These are phyloP conservation scores for Sporisorium scitamineum DNA, from an alignment of 1,284 basidiomycete genomes.

Conservation along the genomic window DNA sequence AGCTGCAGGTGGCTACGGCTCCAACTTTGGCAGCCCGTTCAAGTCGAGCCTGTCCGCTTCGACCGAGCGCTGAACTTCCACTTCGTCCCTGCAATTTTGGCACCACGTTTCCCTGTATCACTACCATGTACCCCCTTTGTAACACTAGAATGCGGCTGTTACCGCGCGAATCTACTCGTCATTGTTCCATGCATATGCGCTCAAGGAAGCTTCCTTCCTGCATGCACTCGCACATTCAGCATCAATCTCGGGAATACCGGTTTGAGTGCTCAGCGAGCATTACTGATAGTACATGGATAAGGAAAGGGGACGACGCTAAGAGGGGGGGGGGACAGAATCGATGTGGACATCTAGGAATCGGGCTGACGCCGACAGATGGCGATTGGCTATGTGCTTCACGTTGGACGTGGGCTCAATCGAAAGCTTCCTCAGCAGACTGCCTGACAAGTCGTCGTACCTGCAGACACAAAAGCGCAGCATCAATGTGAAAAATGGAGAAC, in stretches of 20 bases:
- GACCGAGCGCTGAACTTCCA: slow-evolving; percentile 26
- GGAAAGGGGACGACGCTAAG: slow-evolving; percentile 2
- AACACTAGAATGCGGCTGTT: slow-evolving; percentile 30
- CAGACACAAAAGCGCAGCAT: not conserved
- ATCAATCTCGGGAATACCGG: not conserved
- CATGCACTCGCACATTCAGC: not conserved
- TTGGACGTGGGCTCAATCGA: slow-evolving; percentile 29
- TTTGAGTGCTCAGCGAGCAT: not conserved
- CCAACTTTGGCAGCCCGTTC: slow-evolving; percentile 49
- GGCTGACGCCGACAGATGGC: not conserved
- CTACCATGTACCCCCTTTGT: slow-evolving; percentile 23
- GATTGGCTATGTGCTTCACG: too few species aligned
- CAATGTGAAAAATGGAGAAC: not conserved
- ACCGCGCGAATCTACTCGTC: slow-evolving; percentile 7
- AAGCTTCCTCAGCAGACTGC: slow-evolving; percentile 65
- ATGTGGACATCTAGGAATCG: slow-evolving; percentile 3
- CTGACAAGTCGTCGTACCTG: slow-evolving; percentile 65
- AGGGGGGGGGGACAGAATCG: not conserved
- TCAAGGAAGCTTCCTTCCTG: not conserved
- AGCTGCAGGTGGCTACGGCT: slow-evolving; percentile 35
- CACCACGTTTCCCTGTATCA: slow-evolving; percentile 17
- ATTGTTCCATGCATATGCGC: slow-evolving; percentile 7
- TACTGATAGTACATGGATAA: slow-evolving; percentile 25
- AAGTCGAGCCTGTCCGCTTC: slow-evolving; percentile 40
- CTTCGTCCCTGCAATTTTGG: not conserved